Conservation (phyloP, 495 filamentous ascomycete genomes). For the Pyrenopolyporus hunteri region DNA sequence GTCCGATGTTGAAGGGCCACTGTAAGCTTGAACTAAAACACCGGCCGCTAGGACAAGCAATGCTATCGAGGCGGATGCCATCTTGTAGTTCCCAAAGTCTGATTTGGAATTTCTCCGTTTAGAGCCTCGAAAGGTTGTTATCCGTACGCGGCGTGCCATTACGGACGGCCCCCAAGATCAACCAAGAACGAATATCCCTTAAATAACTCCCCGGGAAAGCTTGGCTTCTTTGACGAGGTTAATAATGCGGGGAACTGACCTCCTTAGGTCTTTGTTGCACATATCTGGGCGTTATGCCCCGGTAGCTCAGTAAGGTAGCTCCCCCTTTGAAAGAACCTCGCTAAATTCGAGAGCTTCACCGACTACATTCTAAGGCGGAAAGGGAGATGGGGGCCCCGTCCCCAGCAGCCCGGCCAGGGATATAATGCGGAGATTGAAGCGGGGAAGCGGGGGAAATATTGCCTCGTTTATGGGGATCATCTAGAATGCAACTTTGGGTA, state of each 20-base stretch:
- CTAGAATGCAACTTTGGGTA: no score
- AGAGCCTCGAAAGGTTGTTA: not conserved
- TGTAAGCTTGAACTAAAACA: slow-evolving; percentile 11
- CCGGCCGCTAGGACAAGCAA: slow-evolving; percentile 15
- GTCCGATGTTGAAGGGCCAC: not conserved
- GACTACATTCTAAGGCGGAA: not conserved
- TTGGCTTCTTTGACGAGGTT: slow-evolving; percentile 5
- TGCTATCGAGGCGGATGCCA: slow-evolving; percentile 18
- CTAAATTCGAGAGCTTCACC: not conserved
- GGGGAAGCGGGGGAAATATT: slow-evolving; percentile 2
- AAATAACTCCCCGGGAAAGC: not conserved
- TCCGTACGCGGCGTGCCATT: slow-evolving; percentile 7
- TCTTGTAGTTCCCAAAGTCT: slow-evolving; percentile 12
- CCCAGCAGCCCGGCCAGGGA: slow-evolving; percentile 1
- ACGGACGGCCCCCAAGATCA: not conserved
- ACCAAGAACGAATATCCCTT: not conserved
- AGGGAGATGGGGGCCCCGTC: not conserved
- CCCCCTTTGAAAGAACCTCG: no score
- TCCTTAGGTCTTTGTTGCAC: not conserved
- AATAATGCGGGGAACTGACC: slow-evolving; percentile 9
- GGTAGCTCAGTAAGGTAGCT: no score
- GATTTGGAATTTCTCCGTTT: not conserved
- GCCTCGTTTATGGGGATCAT: no score
- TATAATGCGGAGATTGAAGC: slow-evolving; percentile 1
- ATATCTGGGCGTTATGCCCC: not conserved